These are phyloP conservation scores for Strobilomyces echinocephalus DNA, from an alignment of 768 basidiomycete genomes.

Conservation along the genomic window DNA sequence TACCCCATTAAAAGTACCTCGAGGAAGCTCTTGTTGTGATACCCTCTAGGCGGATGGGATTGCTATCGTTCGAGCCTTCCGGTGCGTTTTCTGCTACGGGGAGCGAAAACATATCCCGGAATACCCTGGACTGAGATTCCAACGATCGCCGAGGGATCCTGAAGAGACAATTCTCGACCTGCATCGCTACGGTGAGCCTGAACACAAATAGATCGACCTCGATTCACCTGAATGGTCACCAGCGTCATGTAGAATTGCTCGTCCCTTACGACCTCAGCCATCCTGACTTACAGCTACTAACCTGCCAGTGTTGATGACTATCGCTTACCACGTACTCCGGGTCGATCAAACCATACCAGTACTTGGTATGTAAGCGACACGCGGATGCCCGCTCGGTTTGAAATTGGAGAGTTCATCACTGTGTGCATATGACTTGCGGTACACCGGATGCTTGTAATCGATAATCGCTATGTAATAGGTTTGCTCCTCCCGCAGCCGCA, in stretches of 20 bases:
- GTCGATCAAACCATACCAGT: not conserved
- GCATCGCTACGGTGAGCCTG: not conserved
- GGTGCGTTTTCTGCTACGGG: slow-evolving; percentile 5
- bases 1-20: slow-evolving; percentile 19
- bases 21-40: slow-evolving; percentile 21
- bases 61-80: slow-evolving; percentile 20
- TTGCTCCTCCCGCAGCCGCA: not conserved
- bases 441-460: no score
- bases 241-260: slow-evolving; percentile 16
- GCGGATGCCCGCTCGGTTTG: no score
- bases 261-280: slow-evolving; percentile 5
- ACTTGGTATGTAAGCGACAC: no score
- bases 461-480: not conserved
- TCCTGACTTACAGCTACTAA: not conserved
- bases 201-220: not conserved
- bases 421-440: no score
- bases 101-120: slow-evolving; percentile 25
- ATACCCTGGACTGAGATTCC: slow-evolving; percentile 24
- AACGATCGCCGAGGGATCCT: slow-evolving; percentile 23
- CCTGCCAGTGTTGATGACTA: not conserved
- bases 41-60: slow-evolving; percentile 22
- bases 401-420: not conserved
- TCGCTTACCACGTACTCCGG: not conserved
- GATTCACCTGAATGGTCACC: slow-evolving; percentile 12
- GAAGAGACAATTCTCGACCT: slow-evolving; percentile 29